Conservation (phyloP, 2,329 filamentous ascomycete species). For the Thelonectria rubi region DNA sequence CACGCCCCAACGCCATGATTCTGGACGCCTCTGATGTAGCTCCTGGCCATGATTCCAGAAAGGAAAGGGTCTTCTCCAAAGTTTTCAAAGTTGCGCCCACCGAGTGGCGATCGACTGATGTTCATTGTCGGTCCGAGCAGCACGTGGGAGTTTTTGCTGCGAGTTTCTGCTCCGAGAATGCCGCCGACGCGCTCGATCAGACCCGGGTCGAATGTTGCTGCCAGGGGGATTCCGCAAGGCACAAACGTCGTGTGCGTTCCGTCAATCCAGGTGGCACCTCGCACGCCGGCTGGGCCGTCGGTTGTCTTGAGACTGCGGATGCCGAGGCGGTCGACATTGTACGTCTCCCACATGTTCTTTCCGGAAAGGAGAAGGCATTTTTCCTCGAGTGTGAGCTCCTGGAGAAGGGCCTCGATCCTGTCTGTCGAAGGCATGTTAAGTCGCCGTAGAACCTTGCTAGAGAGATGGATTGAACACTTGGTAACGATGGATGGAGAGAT, state of each 20-base stretch:
- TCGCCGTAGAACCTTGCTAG: too few species aligned
- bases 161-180: neutral
- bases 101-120: constrained; percentile 42
- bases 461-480: too few species aligned
- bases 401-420: constrained; percentile 36
- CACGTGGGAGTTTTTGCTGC: constrained; percentile 3
- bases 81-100: constrained; percentile 52
- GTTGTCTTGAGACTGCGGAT: constrained; percentile 11
- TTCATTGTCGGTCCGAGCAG: constrained; percentile 15
- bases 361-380: constrained; percentile 2
- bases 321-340: neutral
- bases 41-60: constrained; percentile 45
- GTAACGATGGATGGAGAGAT: too few species aligned
- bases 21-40: constrained; percentile 47
- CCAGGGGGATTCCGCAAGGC: constrained; percentile 58
- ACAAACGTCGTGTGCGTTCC: constrained; percentile 50
- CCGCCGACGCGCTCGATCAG: neutral
- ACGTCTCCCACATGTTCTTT: constrained; percentile 16
- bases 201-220: constrained; percentile 3
- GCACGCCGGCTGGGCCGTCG: constrained; percentile 12
- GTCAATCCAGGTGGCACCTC: constrained; percentile 8
- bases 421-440: too few species aligned
- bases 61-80: constrained; percentile 52
- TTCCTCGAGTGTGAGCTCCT: constrained; percentile 1
- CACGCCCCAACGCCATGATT: constrained; percentile 48